These are phyloP conservation scores for Botryotinia calthae DNA, from an alignment of 2,329 filamentous ascomycete species.

Conservation along the genomic window DNA sequence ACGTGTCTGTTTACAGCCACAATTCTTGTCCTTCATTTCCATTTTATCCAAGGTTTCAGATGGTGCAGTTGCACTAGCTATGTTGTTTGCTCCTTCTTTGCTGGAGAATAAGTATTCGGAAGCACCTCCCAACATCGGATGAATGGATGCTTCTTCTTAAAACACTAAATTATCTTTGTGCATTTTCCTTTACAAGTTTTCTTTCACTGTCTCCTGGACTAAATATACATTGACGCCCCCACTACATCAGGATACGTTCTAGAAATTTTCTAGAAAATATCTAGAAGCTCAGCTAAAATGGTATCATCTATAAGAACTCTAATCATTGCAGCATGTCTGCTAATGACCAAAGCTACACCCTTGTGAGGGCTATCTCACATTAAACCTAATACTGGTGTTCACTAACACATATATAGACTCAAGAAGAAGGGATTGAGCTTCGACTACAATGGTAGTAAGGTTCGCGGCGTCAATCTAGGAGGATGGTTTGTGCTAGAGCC, in stretches of 20 bases:
- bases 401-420: constrained; percentile 22
- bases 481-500: constrained; percentile 44
- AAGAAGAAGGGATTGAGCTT: constrained; percentile 43
- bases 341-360: constrained; percentile 26
- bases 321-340: constrained; percentile 24
- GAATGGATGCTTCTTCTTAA: background rate
- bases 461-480: constrained; percentile 64
- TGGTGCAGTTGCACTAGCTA: background rate
- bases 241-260: background rate
- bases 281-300: constrained; percentile 5
- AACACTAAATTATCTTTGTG: background rate
- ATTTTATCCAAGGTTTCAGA: background rate
- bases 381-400: background rate
- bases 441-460: constrained; percentile 52
- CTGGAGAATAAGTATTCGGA: constrained; percentile 7
- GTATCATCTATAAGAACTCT: constrained; percentile 26
- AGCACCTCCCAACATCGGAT: background rate
- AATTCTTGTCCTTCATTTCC: background rate
- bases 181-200: background rate
- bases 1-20: constrained; percentile 12
- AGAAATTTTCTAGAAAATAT: background rate
- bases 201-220: background rate
- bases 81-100: background rate
- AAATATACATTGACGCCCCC: background rate
- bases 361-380: constrained; percentile 24